These are phyloP conservation scores for Myxozyma neotropica DNA, from an alignment of 805 yeast species.

Conservation along the genomic window DNA sequence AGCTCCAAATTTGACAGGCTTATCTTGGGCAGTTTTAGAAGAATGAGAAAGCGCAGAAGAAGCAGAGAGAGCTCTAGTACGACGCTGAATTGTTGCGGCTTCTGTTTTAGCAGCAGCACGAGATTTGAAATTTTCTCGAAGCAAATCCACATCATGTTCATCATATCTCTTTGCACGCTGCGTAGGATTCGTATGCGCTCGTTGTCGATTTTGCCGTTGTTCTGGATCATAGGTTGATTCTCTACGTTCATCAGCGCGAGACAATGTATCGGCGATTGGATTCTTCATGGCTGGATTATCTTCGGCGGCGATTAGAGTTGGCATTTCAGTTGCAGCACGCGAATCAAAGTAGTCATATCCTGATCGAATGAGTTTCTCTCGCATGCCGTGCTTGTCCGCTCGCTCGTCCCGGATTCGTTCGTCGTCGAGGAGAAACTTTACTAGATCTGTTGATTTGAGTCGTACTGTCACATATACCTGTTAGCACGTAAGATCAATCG, in stretches of 20 bases:
- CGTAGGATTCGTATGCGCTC: conserved; percentile 69
- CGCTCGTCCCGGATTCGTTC: conserved; percentile 78
- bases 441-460: conserved; percentile 86
- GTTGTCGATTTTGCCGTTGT: conserved; percentile 55
- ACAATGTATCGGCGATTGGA: background rate
- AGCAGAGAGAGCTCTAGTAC: conserved; percentile 44
- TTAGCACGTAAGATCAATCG: background rate
- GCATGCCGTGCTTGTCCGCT: conserved; percentile 38
- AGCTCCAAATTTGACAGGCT: conserved; percentile 82
- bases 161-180: conserved; percentile 46
- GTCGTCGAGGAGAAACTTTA: conserved; percentile 72
- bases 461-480: conserved; percentile 48
- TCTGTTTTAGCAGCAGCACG: conserved; percentile 76
- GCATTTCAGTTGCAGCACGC: conserved; percentile 8
- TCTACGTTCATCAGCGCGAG: background rate
- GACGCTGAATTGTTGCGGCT: conserved; percentile 53
- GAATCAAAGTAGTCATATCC: background rate
- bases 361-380: conserved; percentile 12
- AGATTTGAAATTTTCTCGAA: conserved; percentile 77
- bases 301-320: background rate
- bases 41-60: conserved; percentile 66
- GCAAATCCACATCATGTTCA: conserved; percentile 65
- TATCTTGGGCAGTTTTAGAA: conserved; percentile 69
- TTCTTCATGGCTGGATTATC: background rate
- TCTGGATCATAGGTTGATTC: background rate